These are phyloP conservation scores for Phellopilus nigrolimitatus DNA, from an alignment of 1,284 basidiomycete genomes.

Conservation along the genomic window DNA sequence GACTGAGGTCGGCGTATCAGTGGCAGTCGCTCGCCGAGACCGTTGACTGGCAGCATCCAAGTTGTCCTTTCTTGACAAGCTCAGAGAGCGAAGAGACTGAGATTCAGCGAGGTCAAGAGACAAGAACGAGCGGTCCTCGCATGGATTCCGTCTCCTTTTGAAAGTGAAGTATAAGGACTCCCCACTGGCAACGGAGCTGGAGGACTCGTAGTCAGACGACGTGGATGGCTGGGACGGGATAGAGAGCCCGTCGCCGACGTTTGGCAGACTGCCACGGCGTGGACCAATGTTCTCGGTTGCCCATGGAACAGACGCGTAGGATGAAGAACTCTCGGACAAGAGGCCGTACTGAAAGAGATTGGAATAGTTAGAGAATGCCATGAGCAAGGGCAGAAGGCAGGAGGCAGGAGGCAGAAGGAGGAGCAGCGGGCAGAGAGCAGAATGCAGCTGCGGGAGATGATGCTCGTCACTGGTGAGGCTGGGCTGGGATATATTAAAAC, in stretches of 20 bases:
- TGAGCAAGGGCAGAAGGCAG: too few species aligned
- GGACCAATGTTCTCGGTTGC: constrained; percentile 28
- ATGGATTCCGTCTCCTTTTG: constrained; percentile 35
- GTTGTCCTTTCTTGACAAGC: constrained; percentile 28
- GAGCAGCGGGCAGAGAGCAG: too few species aligned
- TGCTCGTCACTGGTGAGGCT: too few species aligned
- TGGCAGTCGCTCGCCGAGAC: neutral
- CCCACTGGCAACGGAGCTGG: constrained; percentile 24
- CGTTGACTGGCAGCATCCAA: constrained; percentile 20
- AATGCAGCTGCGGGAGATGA: too few species aligned
- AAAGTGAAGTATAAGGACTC: constrained; percentile 46
- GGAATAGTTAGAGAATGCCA: constrained; percentile 39
- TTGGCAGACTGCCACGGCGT: constrained; percentile 39
- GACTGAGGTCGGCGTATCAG: neutral
- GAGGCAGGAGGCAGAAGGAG: too few species aligned
- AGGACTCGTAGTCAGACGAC: constrained; percentile 27
- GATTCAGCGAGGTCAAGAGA: constrained; percentile 59
- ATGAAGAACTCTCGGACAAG: constrained; percentile 33
- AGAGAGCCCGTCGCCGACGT: constrained; percentile 32
- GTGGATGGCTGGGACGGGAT: constrained; percentile 24
- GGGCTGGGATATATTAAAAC: too few species aligned
- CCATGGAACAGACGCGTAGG: constrained; percentile 30
- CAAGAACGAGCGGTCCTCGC: constrained; percentile 48
- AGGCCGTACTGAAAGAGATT: constrained; percentile 60
- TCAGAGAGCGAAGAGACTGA: constrained; percentile 40